A percentile compares a stretch with the other conserved stretches of the same genome.
phyloP scores from a whole-genome alignment of 805 yeast genomes.

The Saccharomycopsis fibuligera region DNA sequence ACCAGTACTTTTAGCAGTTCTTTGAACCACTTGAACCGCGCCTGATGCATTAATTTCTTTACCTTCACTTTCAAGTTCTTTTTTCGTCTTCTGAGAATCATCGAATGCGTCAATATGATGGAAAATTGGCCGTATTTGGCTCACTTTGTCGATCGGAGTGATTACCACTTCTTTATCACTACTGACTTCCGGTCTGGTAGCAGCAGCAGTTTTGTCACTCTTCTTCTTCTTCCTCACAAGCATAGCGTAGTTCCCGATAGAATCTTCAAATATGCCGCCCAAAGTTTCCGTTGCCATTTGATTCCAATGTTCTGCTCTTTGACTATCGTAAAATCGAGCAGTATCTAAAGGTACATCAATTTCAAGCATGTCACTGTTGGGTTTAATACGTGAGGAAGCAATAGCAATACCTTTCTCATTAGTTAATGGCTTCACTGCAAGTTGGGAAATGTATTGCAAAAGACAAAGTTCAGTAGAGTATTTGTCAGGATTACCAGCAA shows the following conservation, averaged over 20 bases:
- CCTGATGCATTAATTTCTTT: slow-evolving; percentile 28
- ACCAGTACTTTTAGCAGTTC: slow-evolving; percentile 61
- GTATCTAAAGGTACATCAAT: slow-evolving; percentile 73
- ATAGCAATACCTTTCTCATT: slow-evolving; percentile 32
- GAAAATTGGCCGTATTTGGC: slow-evolving; percentile 79
- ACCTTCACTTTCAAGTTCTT: slow-evolving; percentile 35
- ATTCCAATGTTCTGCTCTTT: slow-evolving; percentile 57
- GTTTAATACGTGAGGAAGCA: slow-evolving; percentile 50
- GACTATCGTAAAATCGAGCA: slow-evolving; percentile 55
- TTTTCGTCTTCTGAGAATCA: slow-evolving; percentile 39
- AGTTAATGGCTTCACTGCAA: slow-evolving; percentile 35
- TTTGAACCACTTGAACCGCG: slow-evolving; percentile 59
- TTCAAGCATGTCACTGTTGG: slow-evolving; percentile 57
- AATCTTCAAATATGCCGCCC: slow-evolving; percentile 59
- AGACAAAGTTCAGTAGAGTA: slow-evolving; percentile 30
- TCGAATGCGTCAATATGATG: slow-evolving; percentile 62
- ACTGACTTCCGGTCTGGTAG: neutral
- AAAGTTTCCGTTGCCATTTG: slow-evolving; percentile 53
- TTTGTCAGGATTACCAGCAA: neutral
- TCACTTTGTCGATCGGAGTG: slow-evolving; percentile 56
- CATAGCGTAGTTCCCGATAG: slow-evolving; percentile 47
- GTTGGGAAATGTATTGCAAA: slow-evolving; percentile 59
- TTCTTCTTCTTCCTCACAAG: slow-evolving; percentile 18
- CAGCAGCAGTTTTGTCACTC: neutral
- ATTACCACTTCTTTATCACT: slow-evolving; percentile 51